phyloP scores from a whole-genome alignment of 345 rosid species.

The Schrenkiella parvula region DNA sequence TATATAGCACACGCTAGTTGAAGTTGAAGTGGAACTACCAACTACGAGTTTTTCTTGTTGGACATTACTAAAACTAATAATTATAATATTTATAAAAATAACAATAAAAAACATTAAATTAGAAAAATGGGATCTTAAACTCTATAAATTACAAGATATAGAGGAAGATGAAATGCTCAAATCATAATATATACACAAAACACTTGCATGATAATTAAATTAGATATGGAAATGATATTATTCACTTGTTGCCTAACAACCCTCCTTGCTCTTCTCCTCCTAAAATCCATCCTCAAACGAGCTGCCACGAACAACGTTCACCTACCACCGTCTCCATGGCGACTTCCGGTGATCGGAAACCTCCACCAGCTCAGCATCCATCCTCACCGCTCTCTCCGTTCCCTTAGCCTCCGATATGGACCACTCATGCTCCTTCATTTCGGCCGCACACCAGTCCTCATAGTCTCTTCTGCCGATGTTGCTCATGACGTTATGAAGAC shows the following conservation, averaged over 20 bases:
- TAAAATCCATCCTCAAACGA: slow-evolving; percentile 1
- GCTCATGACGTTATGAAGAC: slow-evolving; percentile 52
- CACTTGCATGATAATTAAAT: not conserved
- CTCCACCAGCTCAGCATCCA: slow-evolving; percentile 44
- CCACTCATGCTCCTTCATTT: slow-evolving; percentile 55
- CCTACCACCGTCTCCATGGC: slow-evolving; percentile 39
- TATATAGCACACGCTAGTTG: no score
- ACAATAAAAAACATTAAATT: no score
- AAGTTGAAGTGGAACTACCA: no score
- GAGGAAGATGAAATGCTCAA: not conserved
- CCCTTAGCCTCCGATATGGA: slow-evolving; percentile 41
- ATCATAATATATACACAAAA: not conserved
- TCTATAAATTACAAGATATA: not conserved
- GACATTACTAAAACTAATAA: no score
- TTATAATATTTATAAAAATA: no score
- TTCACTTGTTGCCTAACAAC: slow-evolving; percentile 7
- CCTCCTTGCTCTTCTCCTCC: slow-evolving; percentile 1
- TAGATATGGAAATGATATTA: not conserved
- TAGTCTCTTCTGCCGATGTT: slow-evolving; percentile 49
- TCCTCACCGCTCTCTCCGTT: slow-evolving; percentile 45
- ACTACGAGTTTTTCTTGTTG: no score
- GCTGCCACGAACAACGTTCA: not conserved
- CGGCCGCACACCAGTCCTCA: slow-evolving; percentile 38
- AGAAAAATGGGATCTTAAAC: not conserved
- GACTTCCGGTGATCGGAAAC: slow-evolving; percentile 56